Conservation (phyloP, 352 stramenopile species). For the Pythium scleroteichum region DNA sequence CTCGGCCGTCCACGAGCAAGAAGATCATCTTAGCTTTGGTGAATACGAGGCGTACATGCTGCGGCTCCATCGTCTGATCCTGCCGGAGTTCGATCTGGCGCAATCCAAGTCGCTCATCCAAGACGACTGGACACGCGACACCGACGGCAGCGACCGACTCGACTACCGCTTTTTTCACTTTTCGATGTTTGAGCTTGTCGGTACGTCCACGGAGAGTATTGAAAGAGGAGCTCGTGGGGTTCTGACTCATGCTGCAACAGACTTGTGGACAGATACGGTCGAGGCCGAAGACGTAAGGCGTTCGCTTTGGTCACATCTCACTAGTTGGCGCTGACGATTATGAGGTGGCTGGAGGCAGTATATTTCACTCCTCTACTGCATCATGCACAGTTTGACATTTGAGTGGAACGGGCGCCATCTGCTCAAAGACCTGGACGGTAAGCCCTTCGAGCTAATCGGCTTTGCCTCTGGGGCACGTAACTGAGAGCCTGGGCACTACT, state of each 20-base stretch:
- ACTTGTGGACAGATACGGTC: conserved; percentile 71
- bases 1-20: conserved; percentile 35
- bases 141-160: conserved; percentile 44
- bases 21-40: conserved; percentile 38
- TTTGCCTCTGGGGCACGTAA: no score
- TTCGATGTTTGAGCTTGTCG: conserved; percentile 83
- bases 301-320: neutral
- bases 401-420: conserved; percentile 42
- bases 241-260: conserved; percentile 9
- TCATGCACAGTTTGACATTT: conserved; percentile 69
- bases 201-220: conserved; percentile 37
- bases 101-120: conserved; percentile 63
- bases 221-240: neutral
- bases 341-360: conserved; percentile 37
- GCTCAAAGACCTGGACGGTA: conserved; percentile 58
- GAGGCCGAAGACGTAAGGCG: conserved; percentile 62
- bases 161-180: conserved; percentile 78
- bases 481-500: no score
- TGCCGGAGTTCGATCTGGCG: conserved; percentile 69
- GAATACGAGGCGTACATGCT: conserved; percentile 77
- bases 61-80: conserved; percentile 71
- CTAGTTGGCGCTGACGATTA: neutral
- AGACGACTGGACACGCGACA: conserved; percentile 74
- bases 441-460: neutral
- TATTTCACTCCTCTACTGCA: conserved; percentile 78